Percentiles rank a stretch among this genome's conserved stretches.
Evolutionary conservation across 306 rosid genomes (phyloP).

Genomic region (Pterocarpus santalinus): DNA sequence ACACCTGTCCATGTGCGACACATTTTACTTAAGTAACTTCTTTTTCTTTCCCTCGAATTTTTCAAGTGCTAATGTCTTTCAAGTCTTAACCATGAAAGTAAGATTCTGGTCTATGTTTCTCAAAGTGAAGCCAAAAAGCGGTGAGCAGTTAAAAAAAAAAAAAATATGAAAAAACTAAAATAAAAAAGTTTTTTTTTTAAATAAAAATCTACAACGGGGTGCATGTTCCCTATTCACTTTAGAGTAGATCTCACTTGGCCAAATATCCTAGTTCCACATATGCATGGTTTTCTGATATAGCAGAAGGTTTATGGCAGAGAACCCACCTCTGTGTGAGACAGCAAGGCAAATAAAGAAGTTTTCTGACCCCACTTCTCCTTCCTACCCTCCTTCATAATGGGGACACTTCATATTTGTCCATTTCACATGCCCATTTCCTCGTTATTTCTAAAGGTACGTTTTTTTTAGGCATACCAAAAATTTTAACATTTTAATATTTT

Average conservation of each 20-base stretch:
- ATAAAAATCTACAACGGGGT: not conserved
- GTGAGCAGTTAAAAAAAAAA: not conserved
- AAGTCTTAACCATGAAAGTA: not conserved
- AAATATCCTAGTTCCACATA: conserved; percentile 38
- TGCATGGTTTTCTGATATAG: conserved; percentile 1
- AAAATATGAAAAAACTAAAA: not conserved
- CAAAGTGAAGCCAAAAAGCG: conserved; percentile 1
- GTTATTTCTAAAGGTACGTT: too few species aligned
- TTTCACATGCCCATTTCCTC: conserved; percentile 51
- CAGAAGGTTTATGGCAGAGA: not conserved
- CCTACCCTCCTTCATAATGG: conserved; percentile 19
- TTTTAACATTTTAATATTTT: too few species aligned
- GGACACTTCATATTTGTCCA: conserved; percentile 51
- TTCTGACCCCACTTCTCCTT: conserved; percentile 42
- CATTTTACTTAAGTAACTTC: conserved; percentile 15
- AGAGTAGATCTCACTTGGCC: not conserved
- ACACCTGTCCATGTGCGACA: conserved; percentile 33
- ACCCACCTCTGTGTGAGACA: conserved; percentile 42
- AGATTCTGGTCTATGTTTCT: not conserved
- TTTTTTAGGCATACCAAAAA: too few species aligned
- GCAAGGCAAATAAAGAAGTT: conserved; percentile 42
- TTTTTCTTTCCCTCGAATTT: not conserved
- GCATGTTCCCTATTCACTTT: conserved; percentile 22
- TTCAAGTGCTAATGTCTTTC: conserved; percentile 6
- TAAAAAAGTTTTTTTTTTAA: not conserved